phyloP scores from a whole-genome alignment of 2,329 filamentous ascomycete species.

The Coleophoma crateriformis region DNA sequence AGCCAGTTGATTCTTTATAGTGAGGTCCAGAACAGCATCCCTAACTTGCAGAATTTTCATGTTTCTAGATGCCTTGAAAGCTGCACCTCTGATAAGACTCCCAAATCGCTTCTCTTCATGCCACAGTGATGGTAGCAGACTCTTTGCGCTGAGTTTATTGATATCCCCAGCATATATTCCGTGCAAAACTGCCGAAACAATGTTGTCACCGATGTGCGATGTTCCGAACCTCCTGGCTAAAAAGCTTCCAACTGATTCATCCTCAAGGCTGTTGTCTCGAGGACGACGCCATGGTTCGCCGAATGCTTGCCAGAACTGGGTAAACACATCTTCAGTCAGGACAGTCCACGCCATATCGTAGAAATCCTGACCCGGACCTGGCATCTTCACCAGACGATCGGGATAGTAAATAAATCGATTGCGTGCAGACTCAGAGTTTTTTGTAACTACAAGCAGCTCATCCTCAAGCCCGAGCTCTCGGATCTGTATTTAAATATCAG shows the following conservation, averaged over 20 bases:
- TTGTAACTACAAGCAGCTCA: slow-evolving; percentile 49
- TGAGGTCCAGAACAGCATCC: not conserved
- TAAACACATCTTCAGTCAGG: slow-evolving; percentile 50
- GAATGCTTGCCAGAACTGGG: slow-evolving; percentile 27
- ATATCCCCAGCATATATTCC: slow-evolving; percentile 93
- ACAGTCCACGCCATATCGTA: slow-evolving; percentile 27
- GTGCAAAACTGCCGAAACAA: slow-evolving; percentile 72
- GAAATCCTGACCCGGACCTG: slow-evolving; percentile 34
- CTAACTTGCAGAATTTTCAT: not conserved
- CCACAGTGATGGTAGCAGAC: slow-evolving; percentile 34
- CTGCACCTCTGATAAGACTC: slow-evolving; percentile 2
- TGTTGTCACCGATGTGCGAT: slow-evolving; percentile 57
- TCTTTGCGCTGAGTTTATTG: slow-evolving; percentile 69
- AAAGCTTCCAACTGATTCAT: slow-evolving; percentile 70
- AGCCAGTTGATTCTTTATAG: not conserved
- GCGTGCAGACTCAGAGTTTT: slow-evolving; percentile 41
- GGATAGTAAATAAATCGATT: slow-evolving; percentile 87
- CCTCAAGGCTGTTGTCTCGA: slow-evolving; percentile 35
- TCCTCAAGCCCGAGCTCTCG: slow-evolving; percentile 48
- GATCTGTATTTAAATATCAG: slow-evolving; percentile 37
- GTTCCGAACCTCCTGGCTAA: slow-evolving; percentile 47
- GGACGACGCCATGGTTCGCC: slow-evolving; percentile 25
- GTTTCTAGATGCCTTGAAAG: not conserved
- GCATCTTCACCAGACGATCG: slow-evolving; percentile 67
- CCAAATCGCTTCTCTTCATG: slow-evolving; percentile 12